Base-by-base conservation (phyloP, 352 stramenopile genomes). In the Globisporangium camurandrum region DNA sequence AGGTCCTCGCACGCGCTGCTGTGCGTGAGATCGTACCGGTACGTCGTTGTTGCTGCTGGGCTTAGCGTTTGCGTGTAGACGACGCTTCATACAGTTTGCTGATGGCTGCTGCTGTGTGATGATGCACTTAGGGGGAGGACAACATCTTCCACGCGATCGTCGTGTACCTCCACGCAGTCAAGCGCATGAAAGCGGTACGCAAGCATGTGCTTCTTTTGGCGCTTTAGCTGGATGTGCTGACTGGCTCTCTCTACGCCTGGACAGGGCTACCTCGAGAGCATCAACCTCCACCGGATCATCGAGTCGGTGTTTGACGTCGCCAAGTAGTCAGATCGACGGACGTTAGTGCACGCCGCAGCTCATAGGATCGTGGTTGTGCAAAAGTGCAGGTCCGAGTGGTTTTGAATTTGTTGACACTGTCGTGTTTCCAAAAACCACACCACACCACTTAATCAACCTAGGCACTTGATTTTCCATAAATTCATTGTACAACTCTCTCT, bases 101-200 rank as follows among this genome's bases (percentile, higher is more conserved):
- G 31, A 14, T 17, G 40, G 27, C 20, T 40, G 36, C 6, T 36
- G 27, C 17, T 22, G 41, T 33, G 2, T 22, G 20, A n/a, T 24
- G n/a, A 22, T 43, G 26, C 2, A n/a, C 37, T 16, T 33, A 93
- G 81, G 80, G 79, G 7, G 81, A 90, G 53, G 81, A 90, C 24
- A 93, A 93, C 49, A 71, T 74, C 31, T 93, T 93, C 54, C 82
- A 93, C 48, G 75, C 71, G 19, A 86, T 90, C 22, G 69, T 93
- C 20, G 77, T 93, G 26, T 93, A 85, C 66, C 63, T 93, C 27
- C 76, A 91, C 50, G 74, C 79, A 4, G 68, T 93, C 26, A 91
- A 91, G 57, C 86, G 89, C 53, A 80, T 85, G 57, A 93, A 93
- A 57, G 81, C 82, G 49, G 75, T 87, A 67, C 47, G 75, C 70